A percentile compares a stretch with the other conserved stretches of the same genome.
These are phyloP conservation scores for Cordyceps farinosa DNA, from an alignment of 2,329 filamentous ascomycete genomes.

Conservation along the genomic window DNA sequence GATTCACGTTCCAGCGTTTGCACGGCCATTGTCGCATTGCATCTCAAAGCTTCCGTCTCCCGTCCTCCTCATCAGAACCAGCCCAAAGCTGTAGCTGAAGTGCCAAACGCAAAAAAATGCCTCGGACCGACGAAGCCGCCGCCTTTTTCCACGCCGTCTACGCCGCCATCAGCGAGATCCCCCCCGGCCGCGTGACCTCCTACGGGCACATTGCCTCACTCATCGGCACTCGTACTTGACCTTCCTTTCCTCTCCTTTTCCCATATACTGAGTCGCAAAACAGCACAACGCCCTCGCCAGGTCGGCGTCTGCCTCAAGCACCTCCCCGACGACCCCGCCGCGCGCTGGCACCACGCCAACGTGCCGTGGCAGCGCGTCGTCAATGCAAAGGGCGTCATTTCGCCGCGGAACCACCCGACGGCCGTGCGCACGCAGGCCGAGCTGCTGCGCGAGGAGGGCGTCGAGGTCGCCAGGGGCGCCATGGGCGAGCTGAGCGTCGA, in stretches of 20 bases:
- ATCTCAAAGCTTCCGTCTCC: not conserved
- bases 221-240: constrained; percentile 63
- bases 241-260: constrained; percentile 16
- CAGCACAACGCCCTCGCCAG: constrained; percentile 72
- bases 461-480: constrained; percentile 45
- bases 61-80: not conserved
- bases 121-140: constrained; percentile 68
- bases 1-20: no score
- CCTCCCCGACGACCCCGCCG: constrained; percentile 52
- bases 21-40: not conserved
- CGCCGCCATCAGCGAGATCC: constrained; percentile 79
- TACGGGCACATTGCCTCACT: constrained; percentile 79
- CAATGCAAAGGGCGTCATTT: constrained; percentile 81
- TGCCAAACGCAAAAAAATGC: constrained; percentile 43
- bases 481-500: constrained; percentile 52
- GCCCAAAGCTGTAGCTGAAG: no score
- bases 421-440: constrained; percentile 49
- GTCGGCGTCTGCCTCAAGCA: constrained; percentile 90
- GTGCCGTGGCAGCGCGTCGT: constrained; percentile 96
- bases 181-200: constrained; percentile 75
- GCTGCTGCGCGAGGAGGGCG: constrained; percentile 49
- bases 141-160: constrained; percentile 78
- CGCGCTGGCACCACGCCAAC: constrained; percentile 66
- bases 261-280: no score
- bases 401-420: constrained; percentile 59